Conservation (phyloP, 495 filamentous ascomycete species). For the Talaromyces adpressus region DNA sequence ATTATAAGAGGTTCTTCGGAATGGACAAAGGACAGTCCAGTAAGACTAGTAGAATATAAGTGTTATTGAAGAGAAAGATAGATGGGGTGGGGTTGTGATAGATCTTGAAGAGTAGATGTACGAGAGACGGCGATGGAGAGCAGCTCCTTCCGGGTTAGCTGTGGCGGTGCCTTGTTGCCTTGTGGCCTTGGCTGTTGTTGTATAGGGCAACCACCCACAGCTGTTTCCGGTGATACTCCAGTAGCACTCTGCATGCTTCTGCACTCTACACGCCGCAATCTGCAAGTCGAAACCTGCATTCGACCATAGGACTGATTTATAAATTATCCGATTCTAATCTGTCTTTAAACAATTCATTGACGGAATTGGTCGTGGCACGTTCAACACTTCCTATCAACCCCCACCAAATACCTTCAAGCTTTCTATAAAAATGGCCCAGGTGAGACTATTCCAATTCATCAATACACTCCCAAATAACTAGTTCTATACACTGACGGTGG, state of each 20-base stretch:
- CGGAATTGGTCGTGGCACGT: background rate
- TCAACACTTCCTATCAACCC: background rate
- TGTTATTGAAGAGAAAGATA: background rate
- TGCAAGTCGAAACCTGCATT: background rate
- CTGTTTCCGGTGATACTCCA: background rate
- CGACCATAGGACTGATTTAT: background rate
- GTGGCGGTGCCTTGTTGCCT: slow-evolving; percentile 1
- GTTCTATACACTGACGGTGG: too few species aligned
- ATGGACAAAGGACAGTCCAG: background rate
- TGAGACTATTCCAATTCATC: background rate
- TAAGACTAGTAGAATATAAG: background rate
- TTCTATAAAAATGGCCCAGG: slow-evolving; percentile 3
- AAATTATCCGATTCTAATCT: background rate
- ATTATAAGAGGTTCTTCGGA: background rate
- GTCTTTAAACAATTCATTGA: background rate
- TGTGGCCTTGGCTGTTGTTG: slow-evolving; percentile 3
- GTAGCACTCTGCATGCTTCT: background rate
- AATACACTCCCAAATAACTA: background rate
- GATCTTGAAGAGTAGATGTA: background rate
- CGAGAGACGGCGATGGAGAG: background rate
- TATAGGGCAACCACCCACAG: background rate
- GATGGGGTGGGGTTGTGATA: background rate
- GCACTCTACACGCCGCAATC: background rate
- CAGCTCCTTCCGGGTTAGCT: background rate
- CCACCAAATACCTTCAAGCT: background rate